phyloP scores from a whole-genome alignment of 441 rosid species.

The Metrosideros polymorpha region DNA sequence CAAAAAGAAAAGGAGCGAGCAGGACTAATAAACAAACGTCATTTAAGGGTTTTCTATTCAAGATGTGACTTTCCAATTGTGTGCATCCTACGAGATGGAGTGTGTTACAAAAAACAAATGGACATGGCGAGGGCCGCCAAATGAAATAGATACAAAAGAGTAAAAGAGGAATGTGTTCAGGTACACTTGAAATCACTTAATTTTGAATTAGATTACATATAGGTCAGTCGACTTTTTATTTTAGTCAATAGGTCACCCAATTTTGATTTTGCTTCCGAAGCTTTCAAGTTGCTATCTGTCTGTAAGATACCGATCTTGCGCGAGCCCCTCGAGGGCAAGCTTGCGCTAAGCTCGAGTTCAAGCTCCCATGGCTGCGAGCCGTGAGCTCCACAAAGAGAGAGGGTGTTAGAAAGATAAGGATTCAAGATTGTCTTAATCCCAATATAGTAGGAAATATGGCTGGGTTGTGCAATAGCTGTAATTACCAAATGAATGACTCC shows the following conservation, averaged over 20 bases:
- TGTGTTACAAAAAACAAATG: not conserved
- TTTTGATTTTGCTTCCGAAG: not conserved
- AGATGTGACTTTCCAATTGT: not conserved
- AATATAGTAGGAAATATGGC: too few species aligned
- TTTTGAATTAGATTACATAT: not conserved
- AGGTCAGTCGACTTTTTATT: not conserved
- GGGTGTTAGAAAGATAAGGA: not conserved
- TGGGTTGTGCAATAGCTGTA: too few species aligned
- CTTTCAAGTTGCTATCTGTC: not conserved
- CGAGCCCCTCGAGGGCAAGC: not conserved
- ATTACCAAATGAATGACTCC: too few species aligned
- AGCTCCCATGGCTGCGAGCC: not conserved
- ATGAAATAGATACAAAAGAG: not conserved
- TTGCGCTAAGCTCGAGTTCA: not conserved
- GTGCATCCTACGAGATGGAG: not conserved
- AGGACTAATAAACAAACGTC: not conserved
- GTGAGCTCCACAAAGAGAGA: not conserved
- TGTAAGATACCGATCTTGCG: not conserved
- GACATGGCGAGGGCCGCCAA: not conserved
- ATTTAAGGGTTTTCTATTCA: not conserved
- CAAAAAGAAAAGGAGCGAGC: not conserved
- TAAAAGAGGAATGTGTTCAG: not conserved
- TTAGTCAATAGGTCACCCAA: not conserved
- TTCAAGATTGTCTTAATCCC: too few species aligned
- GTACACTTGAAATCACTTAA: not conserved